These are phyloP conservation scores for Colletotrichum liaoningense DNA, from an alignment of 2,329 filamentous ascomycete species.

Conservation along the genomic window DNA sequence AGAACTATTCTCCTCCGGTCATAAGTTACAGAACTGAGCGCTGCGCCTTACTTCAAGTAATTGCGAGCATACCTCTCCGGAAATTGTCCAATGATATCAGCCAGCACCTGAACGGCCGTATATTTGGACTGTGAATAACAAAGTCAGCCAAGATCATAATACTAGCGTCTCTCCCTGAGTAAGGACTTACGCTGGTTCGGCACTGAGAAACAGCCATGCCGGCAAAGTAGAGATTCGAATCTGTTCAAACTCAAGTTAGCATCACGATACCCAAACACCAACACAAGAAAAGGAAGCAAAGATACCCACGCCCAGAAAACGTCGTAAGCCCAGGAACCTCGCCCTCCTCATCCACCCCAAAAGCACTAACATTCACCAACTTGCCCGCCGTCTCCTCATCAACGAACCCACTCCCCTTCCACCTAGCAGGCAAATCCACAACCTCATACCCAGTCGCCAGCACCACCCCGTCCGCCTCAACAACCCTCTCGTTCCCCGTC, in stretches of 20 bases:
- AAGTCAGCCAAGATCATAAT: not conserved
- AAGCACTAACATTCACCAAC: slow-evolving; percentile 11
- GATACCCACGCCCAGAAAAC: slow-evolving; percentile 25
- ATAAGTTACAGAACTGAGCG: too few relatives aligned
- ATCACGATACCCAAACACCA: not conserved
- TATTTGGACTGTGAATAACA: not conserved
- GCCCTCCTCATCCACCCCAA: slow-evolving; percentile 22
- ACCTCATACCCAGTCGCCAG: slow-evolving; percentile 55
- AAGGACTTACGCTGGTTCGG: slow-evolving; percentile 12
- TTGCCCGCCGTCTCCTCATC: slow-evolving; percentile 13
- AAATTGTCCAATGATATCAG: slow-evolving; percentile 13
- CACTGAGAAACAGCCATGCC: not conserved
- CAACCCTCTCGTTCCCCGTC: slow-evolving; percentile 14
- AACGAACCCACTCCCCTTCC: slow-evolving; percentile 31
- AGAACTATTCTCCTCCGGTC: not conserved
- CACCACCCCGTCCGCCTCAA: slow-evolving; percentile 55
- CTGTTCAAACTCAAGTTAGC: not conserved
- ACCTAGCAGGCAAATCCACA: slow-evolving; percentile 46
- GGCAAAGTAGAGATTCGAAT: slow-evolving; percentile 28
- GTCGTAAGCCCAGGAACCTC: slow-evolving; percentile 11
- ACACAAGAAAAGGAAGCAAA: too few relatives aligned
- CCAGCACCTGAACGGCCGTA: slow-evolving; percentile 22
- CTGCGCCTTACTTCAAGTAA: not conserved
- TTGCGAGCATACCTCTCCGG: slow-evolving; percentile 21
- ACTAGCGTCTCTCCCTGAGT: not conserved